phyloP scores from a whole-genome alignment of 805 yeast genomes.

The Lachancea thermotolerans region DNA sequence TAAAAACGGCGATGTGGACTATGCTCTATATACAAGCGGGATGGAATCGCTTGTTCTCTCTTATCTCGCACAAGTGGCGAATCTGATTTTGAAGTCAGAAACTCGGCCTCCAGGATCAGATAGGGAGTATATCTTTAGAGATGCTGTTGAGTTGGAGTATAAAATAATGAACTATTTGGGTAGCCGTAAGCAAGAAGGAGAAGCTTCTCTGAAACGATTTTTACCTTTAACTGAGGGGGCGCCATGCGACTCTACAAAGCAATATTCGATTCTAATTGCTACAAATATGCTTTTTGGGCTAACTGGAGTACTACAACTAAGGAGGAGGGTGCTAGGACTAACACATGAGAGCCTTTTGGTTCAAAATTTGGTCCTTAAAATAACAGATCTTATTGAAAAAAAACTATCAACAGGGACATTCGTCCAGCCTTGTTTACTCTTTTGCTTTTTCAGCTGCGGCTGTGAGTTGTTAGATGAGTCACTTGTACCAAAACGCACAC shows the following conservation, averaged over 20 bases:
- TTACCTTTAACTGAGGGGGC: background rate
- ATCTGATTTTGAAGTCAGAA: constrained; percentile 30
- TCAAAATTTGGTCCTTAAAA: constrained; percentile 30
- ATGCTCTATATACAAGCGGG: constrained; percentile 58
- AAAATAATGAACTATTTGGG: constrained; percentile 23
- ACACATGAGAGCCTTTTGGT: constrained; percentile 43
- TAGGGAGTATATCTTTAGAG: background rate
- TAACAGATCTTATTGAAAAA: constrained; percentile 11
- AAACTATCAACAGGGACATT: constrained; percentile 10
- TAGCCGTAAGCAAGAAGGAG: constrained; percentile 23
- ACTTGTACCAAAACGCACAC: constrained; percentile 8
- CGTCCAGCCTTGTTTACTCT: constrained; percentile 13
- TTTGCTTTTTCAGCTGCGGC: constrained; percentile 20
- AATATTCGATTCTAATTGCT: constrained; percentile 32
- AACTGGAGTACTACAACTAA: constrained; percentile 50
- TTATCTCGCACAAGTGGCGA: constrained; percentile 42
- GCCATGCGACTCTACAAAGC: background rate
- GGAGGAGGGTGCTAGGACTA: constrained; percentile 48
- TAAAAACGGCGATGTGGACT: constrained; percentile 26
- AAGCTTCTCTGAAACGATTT: constrained; percentile 4
- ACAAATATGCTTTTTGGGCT: constrained; percentile 48
- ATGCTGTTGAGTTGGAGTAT: constrained; percentile 38
- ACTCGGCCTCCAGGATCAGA: background rate
- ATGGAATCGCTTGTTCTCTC: constrained; percentile 60
- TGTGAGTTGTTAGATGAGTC: constrained; percentile 16